Evolutionary conservation across 768 basidiomycete species (phyloP), one percentile per base, ranked within the genome.

Genomic region (Tylopilus cervinicoccineus): DNA sequence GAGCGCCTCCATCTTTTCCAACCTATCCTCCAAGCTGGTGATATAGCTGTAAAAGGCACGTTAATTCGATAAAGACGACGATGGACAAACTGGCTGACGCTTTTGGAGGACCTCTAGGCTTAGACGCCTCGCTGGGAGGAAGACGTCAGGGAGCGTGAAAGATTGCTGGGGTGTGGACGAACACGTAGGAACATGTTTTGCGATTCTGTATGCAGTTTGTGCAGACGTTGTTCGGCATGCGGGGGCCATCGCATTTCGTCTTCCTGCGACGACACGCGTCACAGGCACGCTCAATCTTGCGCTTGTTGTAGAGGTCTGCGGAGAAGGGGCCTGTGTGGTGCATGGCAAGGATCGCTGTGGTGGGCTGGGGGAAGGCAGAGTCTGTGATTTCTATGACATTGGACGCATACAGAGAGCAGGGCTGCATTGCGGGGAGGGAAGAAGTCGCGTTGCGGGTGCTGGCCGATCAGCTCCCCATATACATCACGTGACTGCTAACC

Each of bases 61-160:
- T 48, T 34, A 34, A 42, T 27, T 36, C 34, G 28, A 27, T 22
- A 38, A 31, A 2, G 22, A 19, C n/a, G 38, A 6, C n/a, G 20
- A 6, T 9, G 8, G 33, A 19, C 20, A 5, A 37, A 43, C 43
- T 13, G 43, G 73, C 82, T 57, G 51, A 85, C 80, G 79, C 81
- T 67, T 85, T 85, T 5, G 83, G 78, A 20, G 83, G 83, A 0
- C 81, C 81, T 45, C 83, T 74, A 48, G 82, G 82, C 53, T 79
- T 79, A 5, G 83, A 84, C 2, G 70, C 71, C 61, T 84, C 83
- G n/a, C 81, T 83, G 39, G 34, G 37, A 37, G 34, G 39, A 38
- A 38, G 2, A 11, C 27, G 37, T 61, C 0, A 60, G 47, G 7
- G 24, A 45, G 12, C 31, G 36, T 0, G 37, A 38, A 32, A 26